Evolutionary conservation across 371 early-diverging fungal species (phyloP).

Genomic region (Furculomyces boomerangus): DNA sequence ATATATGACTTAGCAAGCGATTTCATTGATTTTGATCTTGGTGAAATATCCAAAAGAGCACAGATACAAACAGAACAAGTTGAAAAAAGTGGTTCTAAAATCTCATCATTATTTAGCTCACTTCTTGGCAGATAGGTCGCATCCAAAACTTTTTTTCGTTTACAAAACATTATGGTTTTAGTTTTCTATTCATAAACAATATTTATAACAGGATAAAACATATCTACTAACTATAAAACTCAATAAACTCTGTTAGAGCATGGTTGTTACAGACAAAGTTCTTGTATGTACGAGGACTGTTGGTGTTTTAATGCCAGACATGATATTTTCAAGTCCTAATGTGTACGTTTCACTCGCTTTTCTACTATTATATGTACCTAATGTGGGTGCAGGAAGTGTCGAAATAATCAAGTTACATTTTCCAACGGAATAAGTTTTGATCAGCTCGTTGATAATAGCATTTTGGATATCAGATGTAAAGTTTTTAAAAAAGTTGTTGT

Average conservation of each 20-base stretch:
- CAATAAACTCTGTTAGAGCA: too few relatives aligned
- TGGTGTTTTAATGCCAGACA: conserved; percentile 30
- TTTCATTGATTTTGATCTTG: conserved; percentile 19
- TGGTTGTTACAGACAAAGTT: conserved; percentile 35
- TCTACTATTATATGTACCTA: conserved; percentile 23
- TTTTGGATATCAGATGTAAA: conserved; percentile 26
- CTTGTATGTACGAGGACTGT: conserved; percentile 35
- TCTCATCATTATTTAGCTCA: too few relatives aligned
- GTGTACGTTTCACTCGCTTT: conserved; percentile 24
- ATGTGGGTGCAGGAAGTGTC: conserved; percentile 34
- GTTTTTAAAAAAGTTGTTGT: conserved; percentile 38
- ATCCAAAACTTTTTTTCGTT: too few relatives aligned
- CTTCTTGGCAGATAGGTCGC: too few relatives aligned
- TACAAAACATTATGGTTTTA: too few relatives aligned
- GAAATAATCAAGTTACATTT: conserved; percentile 32
- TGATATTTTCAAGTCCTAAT: conserved; percentile 20
- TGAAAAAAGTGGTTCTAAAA: too few relatives aligned
- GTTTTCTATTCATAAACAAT: too few relatives aligned
- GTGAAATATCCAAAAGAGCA: conserved; percentile 6
- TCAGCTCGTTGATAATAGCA: conserved; percentile 33
- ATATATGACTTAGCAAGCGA: conserved; percentile 22
- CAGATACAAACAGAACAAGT: too few relatives aligned
- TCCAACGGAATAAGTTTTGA: conserved; percentile 22
- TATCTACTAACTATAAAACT: too few relatives aligned
- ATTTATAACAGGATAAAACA: too few relatives aligned